Percentiles rank a stretch among this genome's conserved stretches.
These are phyloP conservation scores for Aspergillus hancockii DNA, from an alignment of 495 filamentous ascomycete genomes.

Conservation along the genomic window DNA sequence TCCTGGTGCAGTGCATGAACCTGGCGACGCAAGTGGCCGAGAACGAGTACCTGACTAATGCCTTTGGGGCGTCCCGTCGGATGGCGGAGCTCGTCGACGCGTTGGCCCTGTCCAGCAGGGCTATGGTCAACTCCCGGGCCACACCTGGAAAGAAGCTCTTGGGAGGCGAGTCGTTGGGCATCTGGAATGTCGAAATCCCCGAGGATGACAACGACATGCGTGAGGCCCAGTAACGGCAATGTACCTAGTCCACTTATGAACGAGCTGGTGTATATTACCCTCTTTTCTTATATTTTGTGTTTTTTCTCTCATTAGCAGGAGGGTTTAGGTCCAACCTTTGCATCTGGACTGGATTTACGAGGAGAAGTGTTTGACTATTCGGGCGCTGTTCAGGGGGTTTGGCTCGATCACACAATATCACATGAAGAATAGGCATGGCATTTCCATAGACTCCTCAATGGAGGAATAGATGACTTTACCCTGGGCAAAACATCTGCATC, in stretches of 20 bases:
- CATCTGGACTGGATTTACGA: slow-evolving; percentile 17
- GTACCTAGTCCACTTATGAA: not conserved
- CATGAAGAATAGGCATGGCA: not conserved
- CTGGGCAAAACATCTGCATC: not conserved
- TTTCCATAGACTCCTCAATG: not conserved
- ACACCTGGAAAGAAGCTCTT: slow-evolving; percentile 33
- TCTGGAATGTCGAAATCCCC: slow-evolving; percentile 46
- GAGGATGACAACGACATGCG: slow-evolving; percentile 28
- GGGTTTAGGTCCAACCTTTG: slow-evolving; percentile 6
- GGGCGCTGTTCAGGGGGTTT: slow-evolving; percentile 9
- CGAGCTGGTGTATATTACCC: slow-evolving; percentile 20
- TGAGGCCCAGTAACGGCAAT: slow-evolving; percentile 9
- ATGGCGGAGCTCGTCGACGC: slow-evolving; percentile 78
- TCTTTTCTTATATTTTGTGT: slow-evolving; percentile 10
- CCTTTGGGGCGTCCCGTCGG: slow-evolving; percentile 63
- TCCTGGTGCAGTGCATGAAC: slow-evolving; percentile 75
- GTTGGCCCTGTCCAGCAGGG: slow-evolving; percentile 72
- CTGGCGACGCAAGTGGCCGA: slow-evolving; percentile 67
- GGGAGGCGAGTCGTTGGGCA: slow-evolving; percentile 44
- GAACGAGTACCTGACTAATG: slow-evolving; percentile 60
- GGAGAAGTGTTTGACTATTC: slow-evolving; percentile 5
- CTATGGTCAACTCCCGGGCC: slow-evolving; percentile 60
- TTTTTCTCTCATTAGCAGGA: slow-evolving; percentile 7
- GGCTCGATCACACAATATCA: slow-evolving; percentile 10
- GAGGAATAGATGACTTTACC: too few species aligned